Conservation (phyloP, 257 asterid species). For the Forsythia viridissima region DNA sequence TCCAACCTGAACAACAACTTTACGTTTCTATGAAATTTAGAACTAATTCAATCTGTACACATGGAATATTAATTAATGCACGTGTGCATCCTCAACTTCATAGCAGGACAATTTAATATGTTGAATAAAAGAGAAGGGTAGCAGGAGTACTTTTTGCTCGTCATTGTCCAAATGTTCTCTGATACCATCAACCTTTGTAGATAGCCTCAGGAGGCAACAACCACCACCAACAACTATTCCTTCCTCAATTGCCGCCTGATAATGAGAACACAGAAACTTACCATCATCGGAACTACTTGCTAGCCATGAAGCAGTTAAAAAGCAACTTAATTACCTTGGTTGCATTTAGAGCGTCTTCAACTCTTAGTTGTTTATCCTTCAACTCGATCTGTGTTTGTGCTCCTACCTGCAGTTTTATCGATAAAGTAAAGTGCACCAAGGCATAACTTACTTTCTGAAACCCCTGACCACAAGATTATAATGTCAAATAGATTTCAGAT, state of each 20-base stretch:
- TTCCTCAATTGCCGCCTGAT: conserved; percentile 86
- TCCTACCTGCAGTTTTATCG: conserved; percentile 55
- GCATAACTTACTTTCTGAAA: neutral
- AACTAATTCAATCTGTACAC: too few relatives aligned
- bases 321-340: conserved; percentile 59
- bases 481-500: conserved; percentile 5
- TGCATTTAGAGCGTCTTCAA: conserved; percentile 88
- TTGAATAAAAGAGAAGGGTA: neutral
- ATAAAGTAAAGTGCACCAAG: neutral
- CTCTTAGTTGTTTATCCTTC: conserved; percentile 81
- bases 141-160: conserved; percentile 59
- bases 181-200: conserved; percentile 57
- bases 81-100: neutral
- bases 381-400: conserved; percentile 83
- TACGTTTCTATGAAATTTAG: too few relatives aligned
- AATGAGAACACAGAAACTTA: conserved; percentile 8
- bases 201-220: conserved; percentile 77
- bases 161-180: conserved; percentile 65
- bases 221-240: conserved; percentile 92
- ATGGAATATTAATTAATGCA: neutral
- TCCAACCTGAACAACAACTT: too few relatives aligned
- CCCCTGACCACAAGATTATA: neutral
- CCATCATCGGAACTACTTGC: neutral
- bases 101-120: neutral
- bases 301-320: neutral